Evolutionary conservation across 2,329 filamentous ascomycete genomes (phyloP).

Genomic region (Hypoxylon sp.): DNA sequence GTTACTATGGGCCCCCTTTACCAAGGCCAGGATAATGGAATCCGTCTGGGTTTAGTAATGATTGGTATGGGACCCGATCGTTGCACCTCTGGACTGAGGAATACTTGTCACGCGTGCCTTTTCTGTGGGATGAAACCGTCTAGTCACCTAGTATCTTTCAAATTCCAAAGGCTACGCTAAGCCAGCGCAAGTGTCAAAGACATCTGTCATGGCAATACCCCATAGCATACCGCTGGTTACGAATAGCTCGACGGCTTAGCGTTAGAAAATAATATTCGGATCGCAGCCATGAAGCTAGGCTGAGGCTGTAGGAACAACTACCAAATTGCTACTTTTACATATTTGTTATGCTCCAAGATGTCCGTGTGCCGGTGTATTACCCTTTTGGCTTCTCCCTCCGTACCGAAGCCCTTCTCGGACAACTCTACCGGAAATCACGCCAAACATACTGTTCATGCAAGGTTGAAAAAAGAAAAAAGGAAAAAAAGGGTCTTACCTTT

Average conservation of each 20-base stretch:
- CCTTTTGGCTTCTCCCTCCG: constrained; percentile 5
- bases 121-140: constrained; percentile 23
- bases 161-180: constrained; percentile 13
- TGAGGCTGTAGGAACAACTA: background rate
- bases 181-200: constrained; percentile 8
- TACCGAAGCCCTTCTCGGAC: constrained; percentile 3
- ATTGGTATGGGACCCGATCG: background rate
- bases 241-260: background rate
- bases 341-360: background rate
- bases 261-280: background rate
- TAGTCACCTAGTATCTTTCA: constrained; percentile 4
- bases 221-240: constrained; percentile 8
- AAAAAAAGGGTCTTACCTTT: constrained; percentile 13
- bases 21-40: constrained; percentile 12
- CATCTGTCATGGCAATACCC: background rate
- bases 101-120: constrained; percentile 22
- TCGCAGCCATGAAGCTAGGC: constrained; percentile 1
- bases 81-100: background rate
- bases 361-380: constrained; percentile 6
- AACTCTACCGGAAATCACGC: constrained; percentile 12
- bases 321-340: background rate
- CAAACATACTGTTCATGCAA: constrained; percentile 22
- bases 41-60: constrained; percentile 14
- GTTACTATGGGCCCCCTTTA: constrained; percentile 4
- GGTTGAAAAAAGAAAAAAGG: background rate